These are phyloP conservation scores for Capsella rubella DNA, from an alignment of 441 rosid genomes.

Conservation along the genomic window DNA sequence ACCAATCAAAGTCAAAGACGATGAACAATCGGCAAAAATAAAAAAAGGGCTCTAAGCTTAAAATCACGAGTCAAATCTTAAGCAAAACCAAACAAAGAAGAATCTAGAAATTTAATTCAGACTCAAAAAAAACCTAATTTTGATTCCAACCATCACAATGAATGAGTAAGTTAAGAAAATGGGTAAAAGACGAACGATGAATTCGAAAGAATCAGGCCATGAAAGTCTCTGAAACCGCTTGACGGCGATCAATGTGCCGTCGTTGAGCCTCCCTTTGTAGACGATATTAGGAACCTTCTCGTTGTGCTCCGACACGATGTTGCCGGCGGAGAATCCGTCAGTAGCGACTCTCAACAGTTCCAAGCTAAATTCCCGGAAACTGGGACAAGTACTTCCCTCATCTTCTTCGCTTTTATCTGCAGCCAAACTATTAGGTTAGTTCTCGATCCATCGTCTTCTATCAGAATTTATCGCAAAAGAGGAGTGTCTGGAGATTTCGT, in stretches of 20 bases:
- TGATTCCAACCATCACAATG: neutral
- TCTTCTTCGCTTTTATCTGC: constrained; percentile 50
- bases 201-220: constrained; percentile 76
- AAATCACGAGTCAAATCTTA: constrained; percentile 11
- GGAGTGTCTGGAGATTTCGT: neutral
- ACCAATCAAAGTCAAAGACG: constrained; percentile 14
- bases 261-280: constrained; percentile 59
- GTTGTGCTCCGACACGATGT: constrained; percentile 75
- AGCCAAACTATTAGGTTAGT: constrained; percentile 19
- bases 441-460: constrained; percentile 32
- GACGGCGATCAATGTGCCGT: constrained; percentile 60
- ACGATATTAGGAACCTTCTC: constrained; percentile 74
- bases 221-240: constrained; percentile 72
- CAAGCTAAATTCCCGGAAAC: constrained; percentile 50
- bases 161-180: constrained; percentile 15
- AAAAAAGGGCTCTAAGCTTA: neutral
- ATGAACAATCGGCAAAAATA: neutral
- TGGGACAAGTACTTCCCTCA: constrained; percentile 52
- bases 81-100: constrained; percentile 13
- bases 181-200: constrained; percentile 52
- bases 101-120: constrained; percentile 12
- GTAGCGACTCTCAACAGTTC: constrained; percentile 65
- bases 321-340: constrained; percentile 59
- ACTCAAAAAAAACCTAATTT: neutral
- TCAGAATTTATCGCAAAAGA: neutral